phyloP scores from a whole-genome alignment of 164 flowering plant genomes.

The Aristolochia contorta region DNA sequence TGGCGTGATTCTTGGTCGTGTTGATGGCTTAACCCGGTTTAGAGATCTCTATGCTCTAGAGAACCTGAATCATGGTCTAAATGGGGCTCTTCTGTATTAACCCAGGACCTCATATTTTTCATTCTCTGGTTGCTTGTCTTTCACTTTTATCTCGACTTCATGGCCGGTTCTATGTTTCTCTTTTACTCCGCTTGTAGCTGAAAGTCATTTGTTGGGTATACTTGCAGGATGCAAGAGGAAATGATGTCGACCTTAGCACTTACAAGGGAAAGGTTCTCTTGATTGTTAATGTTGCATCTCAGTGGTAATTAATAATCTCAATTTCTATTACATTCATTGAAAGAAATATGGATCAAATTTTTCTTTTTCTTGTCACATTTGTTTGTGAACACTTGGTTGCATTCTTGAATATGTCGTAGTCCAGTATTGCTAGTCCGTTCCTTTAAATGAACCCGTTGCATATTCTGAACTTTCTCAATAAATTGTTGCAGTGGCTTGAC shows the following conservation, averaged over 20 bases:
- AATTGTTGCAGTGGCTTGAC: conserved; percentile 62
- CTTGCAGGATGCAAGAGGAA: conserved; percentile 63
- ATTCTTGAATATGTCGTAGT: too few species aligned
- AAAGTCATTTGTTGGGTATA: too few species aligned
- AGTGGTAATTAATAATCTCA: conserved; percentile 35
- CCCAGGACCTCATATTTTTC: not conserved
- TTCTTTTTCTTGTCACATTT: too few species aligned
- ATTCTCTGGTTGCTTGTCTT: not conserved
- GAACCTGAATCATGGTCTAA: too few species aligned
- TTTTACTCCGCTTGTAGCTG: not conserved
- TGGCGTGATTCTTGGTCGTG: too few species aligned
- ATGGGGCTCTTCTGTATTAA: too few species aligned
- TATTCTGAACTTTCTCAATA: not conserved
- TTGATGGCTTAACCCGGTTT: too few species aligned
- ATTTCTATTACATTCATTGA: not conserved
- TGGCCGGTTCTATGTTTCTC: not conserved
- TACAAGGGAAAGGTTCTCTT: conserved; percentile 73
- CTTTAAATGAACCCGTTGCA: too few species aligned
- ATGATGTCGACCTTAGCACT: conserved; percentile 55
- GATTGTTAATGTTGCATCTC: conserved; percentile 80
- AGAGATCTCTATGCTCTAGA: too few species aligned
- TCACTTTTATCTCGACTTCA: not conserved
- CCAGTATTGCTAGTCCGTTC: not conserved
- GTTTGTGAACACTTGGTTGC: not conserved
- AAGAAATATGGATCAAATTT: too few species aligned